Conservation (phyloP, 2,329 filamentous ascomycete genomes). For the Aureobasidium sp. region DNA sequence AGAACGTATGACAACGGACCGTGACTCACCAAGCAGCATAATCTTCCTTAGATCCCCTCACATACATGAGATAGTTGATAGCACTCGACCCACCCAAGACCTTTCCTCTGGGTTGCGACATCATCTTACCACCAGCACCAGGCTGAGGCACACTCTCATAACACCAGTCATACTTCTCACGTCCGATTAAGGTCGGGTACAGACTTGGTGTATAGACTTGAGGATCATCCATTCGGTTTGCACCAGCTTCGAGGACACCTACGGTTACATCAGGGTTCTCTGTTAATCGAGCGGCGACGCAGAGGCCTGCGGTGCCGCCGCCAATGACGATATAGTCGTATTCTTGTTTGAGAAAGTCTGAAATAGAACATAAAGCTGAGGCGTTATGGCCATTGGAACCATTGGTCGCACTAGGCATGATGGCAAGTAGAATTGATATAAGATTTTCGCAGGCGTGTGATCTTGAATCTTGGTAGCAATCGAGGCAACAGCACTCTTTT, state of each 20-base stretch:
- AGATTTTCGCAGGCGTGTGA: too few species aligned
- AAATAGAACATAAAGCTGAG: constrained; percentile 14
- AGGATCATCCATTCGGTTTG: constrained; percentile 23
- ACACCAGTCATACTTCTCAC: constrained; percentile 31
- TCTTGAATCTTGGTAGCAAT: neutral
- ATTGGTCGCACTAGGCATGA: neutral
- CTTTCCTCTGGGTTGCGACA: constrained; percentile 31
- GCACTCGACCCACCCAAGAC: constrained; percentile 34
- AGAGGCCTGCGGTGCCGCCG: constrained; percentile 19
- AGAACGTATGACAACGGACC: neutral
- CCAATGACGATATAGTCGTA: constrained; percentile 25
- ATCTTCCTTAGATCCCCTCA: constrained; percentile 28
- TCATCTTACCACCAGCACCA: constrained; percentile 23
- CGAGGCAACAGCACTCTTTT: neutral
- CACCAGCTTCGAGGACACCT: constrained; percentile 30
- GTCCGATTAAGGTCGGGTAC: constrained; percentile 28
- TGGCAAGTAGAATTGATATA: neutral
- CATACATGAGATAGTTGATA: constrained; percentile 35
- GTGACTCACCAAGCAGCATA: constrained; percentile 31
- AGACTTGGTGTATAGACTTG: constrained; percentile 29
- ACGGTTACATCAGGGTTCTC: constrained; percentile 21
- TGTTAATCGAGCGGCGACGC: constrained; percentile 21
- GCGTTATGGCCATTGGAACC: neutral
- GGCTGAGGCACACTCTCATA: constrained; percentile 24
- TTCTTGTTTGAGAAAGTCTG: constrained; percentile 22